Evolutionary conservation across 805 yeast species (phyloP), one percentile per base, ranked within the genome.

Genomic region (Maudiozyma serrabonitensis): DNA sequence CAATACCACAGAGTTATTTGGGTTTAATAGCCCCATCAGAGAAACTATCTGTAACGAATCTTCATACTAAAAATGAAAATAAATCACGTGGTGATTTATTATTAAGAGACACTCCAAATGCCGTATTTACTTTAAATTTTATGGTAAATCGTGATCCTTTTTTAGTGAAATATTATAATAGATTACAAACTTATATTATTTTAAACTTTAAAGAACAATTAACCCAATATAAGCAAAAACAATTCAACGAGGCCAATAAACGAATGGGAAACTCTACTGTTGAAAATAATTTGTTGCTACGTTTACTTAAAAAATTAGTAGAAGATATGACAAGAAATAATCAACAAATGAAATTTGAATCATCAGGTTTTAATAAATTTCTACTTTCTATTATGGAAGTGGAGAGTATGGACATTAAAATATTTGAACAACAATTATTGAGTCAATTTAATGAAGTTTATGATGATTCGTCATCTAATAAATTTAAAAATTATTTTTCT

Each of bases 101-200:
- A 51, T 21, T 47, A 11, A 37, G 16, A 25, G 56, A 54, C 40
- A 47, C 56, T 1, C 55, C 55, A 19, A 57, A 57, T 45, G 45
- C 50, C 12, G 47, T 54, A 1, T 59, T 59, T 46, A 52, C 52
- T 38, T 43, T 50, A 37, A 56, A 53, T 39, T 55, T 49, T 32
- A 41, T 58, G 31, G 47, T 54, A 18, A 48, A 50, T 23, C 57
- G 59, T 39, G 62, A 58, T 46, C 50, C 46, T 25, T 58, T 40
- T 39, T 50, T 61, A 26, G 49, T 50, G 8, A 53, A 55, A n/a
- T 60, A 60, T 28, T 57, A 56, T 41, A 48, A 46, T 18, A 47
- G 53, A 28, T 41, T 61, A 11, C 46, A 57, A 45, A 49, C 45
- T 12, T 45, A 59, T 2, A 50, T 54, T 6, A 50, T 46, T 6